A percentile compares a stretch with the other conserved stretches of the same genome.
Evolutionary conservation across 768 basidiomycete species (phyloP).

Genomic region (Tulasnella sp.): DNA sequence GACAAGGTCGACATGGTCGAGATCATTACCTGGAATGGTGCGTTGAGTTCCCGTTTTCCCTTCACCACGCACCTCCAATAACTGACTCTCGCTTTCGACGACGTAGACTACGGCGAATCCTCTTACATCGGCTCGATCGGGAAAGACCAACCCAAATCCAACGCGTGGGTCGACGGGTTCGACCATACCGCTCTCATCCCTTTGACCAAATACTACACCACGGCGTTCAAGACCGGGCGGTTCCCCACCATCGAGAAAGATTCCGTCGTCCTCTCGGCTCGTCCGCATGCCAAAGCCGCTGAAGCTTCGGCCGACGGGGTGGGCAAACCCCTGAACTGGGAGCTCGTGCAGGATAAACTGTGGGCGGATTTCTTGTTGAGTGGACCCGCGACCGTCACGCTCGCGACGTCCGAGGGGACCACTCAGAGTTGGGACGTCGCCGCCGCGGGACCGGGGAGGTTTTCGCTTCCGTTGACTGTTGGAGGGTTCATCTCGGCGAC

Average conservation of each 20-base stretch:
- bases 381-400: conserved; percentile 13
- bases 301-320: conserved; percentile 15
- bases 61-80: too few species aligned
- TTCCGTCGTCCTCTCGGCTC: conserved; percentile 19
- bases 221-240: conserved; percentile 21
- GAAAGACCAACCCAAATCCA: conserved; percentile 20
- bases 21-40: conserved; percentile 29
- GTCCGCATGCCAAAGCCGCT: conserved; percentile 21
- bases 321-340: conserved; percentile 13
- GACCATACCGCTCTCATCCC: conserved; percentile 14
- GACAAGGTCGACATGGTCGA: conserved; percentile 25
- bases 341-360: conserved; percentile 17
- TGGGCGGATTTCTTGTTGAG: conserved; percentile 20
- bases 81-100: conserved; percentile 13
- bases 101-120: conserved; percentile 29
- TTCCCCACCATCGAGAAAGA: conserved; percentile 21
- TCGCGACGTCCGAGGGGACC: conserved; percentile 17
- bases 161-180: conserved; percentile 20
- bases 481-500: conserved; percentile 13
- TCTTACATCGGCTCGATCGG: conserved; percentile 27
- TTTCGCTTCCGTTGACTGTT: conserved; percentile 1
- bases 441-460: conserved; percentile 9
- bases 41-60: too few species aligned
- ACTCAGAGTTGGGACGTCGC: conserved; percentile 17
- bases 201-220: conserved; percentile 19